These are phyloP conservation scores for Phytophthora sansomeana DNA, from an alignment of 352 stramenopile genomes.

Conservation along the genomic window DNA sequence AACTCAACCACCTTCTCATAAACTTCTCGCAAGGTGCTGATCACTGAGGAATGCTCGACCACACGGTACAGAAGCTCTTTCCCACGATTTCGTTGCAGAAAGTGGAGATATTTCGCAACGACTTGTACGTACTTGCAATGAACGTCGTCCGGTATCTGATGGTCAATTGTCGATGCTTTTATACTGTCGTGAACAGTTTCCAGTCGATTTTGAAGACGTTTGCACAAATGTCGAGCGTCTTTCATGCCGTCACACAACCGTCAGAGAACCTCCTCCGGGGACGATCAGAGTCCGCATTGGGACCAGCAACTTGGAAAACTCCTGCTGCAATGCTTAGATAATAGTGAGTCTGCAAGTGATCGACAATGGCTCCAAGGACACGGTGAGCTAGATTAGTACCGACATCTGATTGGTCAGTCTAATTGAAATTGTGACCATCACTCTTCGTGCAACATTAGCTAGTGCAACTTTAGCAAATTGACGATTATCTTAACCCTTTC, in stretches of 20 bases:
- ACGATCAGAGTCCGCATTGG: not conserved
- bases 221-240: too few species aligned
- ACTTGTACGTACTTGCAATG: not conserved
- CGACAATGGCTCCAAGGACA: too few species aligned
- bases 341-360: too few species aligned
- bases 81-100: not conserved
- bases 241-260: not conserved
- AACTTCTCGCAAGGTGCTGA: not conserved
- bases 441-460: too few species aligned
- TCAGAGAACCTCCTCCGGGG: not conserved
- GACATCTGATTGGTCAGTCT: too few species aligned
- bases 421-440: too few species aligned
- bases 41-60: not conserved
- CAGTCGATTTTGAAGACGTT: not conserved
- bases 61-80: not conserved
- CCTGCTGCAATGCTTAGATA: too few species aligned
- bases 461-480: too few species aligned
- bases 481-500: too few species aligned
- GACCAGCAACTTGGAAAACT: too few species aligned
- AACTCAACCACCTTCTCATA: not conserved
- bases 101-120: too few species aligned
- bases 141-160: not conserved
- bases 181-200: not conserved
- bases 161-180: not conserved
- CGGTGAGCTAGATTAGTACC: too few species aligned